A percentile compares a stretch with the other conserved stretches of the same genome.
Conservation (phyloP, 169 alveolate species). For the Perkinsus marinus region DNA sequence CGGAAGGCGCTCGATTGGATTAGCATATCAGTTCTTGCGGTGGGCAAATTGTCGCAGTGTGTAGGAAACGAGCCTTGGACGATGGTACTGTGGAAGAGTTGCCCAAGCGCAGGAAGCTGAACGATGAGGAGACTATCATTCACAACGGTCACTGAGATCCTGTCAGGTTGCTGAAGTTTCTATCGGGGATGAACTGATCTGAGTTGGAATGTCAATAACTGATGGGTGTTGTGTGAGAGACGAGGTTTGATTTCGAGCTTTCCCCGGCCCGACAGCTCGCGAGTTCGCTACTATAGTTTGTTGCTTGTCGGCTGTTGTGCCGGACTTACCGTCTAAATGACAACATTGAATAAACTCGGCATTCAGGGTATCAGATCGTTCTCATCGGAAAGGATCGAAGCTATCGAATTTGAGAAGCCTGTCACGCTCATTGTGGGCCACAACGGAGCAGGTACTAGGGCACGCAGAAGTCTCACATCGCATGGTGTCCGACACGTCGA, state of each 20-base stretch:
- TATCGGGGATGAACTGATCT: background rate
- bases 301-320: too few species aligned
- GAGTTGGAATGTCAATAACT: background rate
- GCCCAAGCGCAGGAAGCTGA: background rate
- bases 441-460: constrained; percentile 89
- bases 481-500: too few species aligned
- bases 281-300: too few species aligned
- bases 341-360: constrained; percentile 80
- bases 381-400: constrained; percentile 75
- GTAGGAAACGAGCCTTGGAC: background rate
- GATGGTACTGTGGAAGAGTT: background rate
- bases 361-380: constrained; percentile 90
- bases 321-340: constrained; percentile 37
- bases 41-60: background rate
- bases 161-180: background rate
- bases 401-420: constrained; percentile 79
- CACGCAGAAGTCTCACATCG: too few species aligned
- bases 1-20: too few species aligned
- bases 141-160: background rate
- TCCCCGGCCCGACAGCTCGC: too few species aligned
- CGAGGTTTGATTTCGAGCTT: too few species aligned
- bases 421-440: constrained; percentile 92
- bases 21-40: background rate
- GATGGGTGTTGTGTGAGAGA: too few species aligned
- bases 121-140: background rate